Base-by-base conservation (phyloP, 2,329 filamentous ascomycete genomes). In the Fusarium lateritium region DNA sequence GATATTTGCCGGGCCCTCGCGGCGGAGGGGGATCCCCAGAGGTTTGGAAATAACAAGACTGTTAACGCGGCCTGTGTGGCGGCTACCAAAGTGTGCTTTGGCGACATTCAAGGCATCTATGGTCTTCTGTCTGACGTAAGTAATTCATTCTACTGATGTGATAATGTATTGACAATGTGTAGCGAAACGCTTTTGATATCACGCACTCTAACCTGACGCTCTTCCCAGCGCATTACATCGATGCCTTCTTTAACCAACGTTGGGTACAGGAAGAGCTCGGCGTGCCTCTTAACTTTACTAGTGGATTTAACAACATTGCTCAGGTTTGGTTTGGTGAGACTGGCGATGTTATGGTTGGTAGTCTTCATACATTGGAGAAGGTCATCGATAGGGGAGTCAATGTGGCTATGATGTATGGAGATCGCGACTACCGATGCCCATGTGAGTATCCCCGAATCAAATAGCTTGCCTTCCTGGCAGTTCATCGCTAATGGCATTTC, bases 341-440 rank as follows among this genome's bases (percentile, higher is more conserved):
- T 69, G 85, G 86, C 8, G 86, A 87, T 71, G 84, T 89, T 66
- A 80, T 89, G 31, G 75, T 84, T 28, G 63, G 63, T 2, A 61
- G 40, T 24, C 26, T 69, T 9, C 14, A 50, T 3, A 80, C 86
- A 53, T 80, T 92, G 4, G 87, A 89, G 59, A 79, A 83, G 14
- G 83, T 92, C 19, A 80, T 92, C 45, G 81, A 85, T 11, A 82
- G 80, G 1, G 89, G 88, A 26, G 86, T 93, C 9, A 88, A 88
- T 14, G 87, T 95, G 17, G 89, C 89, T 3, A 79, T 94, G 57
- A 84, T 93, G 50, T 92, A 94, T 75, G 86, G 86, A 17, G 86
- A 89, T 71, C 79, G 85, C 52, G 87, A 89, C 74, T 88, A 85
- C 67, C 83, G 86, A 62, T 89, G 86, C 75, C 88, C 88, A 70